Evolutionary conservation across 805 yeast genomes (phyloP).

Genomic region (Wickerhamiella occidentalis): DNA sequence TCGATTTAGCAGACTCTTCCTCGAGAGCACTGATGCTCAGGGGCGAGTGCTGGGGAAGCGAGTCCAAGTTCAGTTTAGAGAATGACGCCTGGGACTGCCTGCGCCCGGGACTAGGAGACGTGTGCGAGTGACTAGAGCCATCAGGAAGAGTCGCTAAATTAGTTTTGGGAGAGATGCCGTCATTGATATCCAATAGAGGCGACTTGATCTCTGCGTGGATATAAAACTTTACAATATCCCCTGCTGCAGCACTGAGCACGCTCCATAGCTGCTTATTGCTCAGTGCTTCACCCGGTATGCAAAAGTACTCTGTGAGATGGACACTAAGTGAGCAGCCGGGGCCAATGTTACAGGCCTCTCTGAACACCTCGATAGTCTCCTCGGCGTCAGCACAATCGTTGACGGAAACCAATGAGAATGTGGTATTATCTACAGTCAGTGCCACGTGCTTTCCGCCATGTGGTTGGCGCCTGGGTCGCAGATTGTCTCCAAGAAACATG

Average conservation of each 20-base stretch:
- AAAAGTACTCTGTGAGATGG: conserved; percentile 59
- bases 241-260: conserved; percentile 21
- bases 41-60: not conserved
- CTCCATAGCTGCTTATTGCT: conserved; percentile 22
- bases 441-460: conserved; percentile 32
- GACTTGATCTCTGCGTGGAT: conserved; percentile 18
- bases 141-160: not conserved
- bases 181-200: not conserved
- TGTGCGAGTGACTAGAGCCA: not conserved
- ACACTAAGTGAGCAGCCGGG: conserved; percentile 23
- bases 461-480: conserved; percentile 28
- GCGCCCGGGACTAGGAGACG: not conserved
- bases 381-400: conserved; percentile 23
- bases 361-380: conserved; percentile 27
- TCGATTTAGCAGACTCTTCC: not conserved
- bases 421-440: conserved; percentile 50
- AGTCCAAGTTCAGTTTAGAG: not conserved
- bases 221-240: conserved; percentile 22
- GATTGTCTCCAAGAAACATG: conserved; percentile 16
- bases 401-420: conserved; percentile 40
- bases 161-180: not conserved
- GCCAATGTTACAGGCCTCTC: not conserved
- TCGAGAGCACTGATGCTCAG: conserved; percentile 3
- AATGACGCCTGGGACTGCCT: not conserved
- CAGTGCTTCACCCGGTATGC: conserved; percentile 30